Conservation (phyloP, 306 rosid species). For the Gillenia trifoliata region DNA sequence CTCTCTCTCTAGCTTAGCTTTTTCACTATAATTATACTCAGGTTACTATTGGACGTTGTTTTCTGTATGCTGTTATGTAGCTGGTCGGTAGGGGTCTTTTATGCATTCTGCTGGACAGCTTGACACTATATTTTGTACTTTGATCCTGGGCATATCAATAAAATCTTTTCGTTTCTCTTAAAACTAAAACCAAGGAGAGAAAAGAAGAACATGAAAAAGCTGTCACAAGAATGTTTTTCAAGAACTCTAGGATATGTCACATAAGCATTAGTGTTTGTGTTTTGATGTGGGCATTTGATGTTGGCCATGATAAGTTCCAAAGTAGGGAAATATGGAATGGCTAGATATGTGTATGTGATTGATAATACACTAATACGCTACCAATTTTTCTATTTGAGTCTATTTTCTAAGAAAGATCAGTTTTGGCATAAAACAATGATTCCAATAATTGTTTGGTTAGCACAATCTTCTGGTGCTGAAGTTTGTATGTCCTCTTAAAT, state of each 20-base stretch:
- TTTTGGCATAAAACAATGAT: background rate
- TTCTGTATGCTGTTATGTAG: background rate
- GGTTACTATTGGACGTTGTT: background rate
- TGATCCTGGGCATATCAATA: background rate
- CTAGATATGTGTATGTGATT: background rate
- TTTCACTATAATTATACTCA: background rate
- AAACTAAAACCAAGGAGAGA: background rate
- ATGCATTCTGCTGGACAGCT: background rate
- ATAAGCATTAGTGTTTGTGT: background rate
- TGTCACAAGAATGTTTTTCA: background rate
- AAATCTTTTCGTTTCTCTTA: background rate
- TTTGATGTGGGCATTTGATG: background rate
- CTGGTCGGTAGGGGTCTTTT: conserved; percentile 1
- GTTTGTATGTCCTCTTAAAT: background rate
- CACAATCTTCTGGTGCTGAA: background rate
- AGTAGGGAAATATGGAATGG: background rate
- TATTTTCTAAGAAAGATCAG: background rate
- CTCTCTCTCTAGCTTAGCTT: background rate
- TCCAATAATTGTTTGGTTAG: background rate
- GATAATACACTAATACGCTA: background rate
- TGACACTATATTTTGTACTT: background rate
- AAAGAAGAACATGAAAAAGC: background rate
- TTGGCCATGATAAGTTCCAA: background rate
- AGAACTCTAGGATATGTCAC: background rate
- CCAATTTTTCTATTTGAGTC: background rate